phyloP scores from a whole-genome alignment of 2,329 filamentous ascomycete genomes.

The Ustilaginoidea virens region DNA sequence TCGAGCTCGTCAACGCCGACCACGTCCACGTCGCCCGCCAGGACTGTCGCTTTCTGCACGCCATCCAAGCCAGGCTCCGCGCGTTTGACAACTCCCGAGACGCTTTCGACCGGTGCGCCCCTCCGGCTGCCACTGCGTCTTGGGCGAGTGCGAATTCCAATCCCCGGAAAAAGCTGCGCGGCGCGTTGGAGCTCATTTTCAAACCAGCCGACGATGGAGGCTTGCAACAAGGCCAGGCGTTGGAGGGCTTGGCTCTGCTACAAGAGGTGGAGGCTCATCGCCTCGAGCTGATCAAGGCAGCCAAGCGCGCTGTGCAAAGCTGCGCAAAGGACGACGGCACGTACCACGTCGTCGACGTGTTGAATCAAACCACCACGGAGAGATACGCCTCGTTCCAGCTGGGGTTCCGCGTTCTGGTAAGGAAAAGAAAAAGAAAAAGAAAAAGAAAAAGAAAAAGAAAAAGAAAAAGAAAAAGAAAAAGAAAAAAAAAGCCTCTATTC shows the following conservation, averaged over 20 bases:
- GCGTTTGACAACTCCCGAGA: constrained; percentile 15
- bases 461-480: too few species aligned
- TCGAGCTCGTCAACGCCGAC: constrained; percentile 11
- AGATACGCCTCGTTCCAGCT: constrained; percentile 17
- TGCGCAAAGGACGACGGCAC: constrained; percentile 5
- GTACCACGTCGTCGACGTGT: constrained; percentile 12
- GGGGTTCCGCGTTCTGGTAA: constrained; percentile 18
- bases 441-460: too few species aligned
- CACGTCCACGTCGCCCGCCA: constrained; percentile 7
- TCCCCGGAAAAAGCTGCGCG: constrained; percentile 13
- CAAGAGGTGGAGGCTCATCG: constrained; percentile 19
- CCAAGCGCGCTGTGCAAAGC: constrained; percentile 11
- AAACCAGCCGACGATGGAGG: constrained; percentile 12
- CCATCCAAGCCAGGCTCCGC: constrained; percentile 14
- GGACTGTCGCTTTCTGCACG: constrained; percentile 18
- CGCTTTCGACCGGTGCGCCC: constrained; percentile 5
- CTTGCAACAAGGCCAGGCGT: constrained; percentile 10
- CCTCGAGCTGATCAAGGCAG: too few species aligned
- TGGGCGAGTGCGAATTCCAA: too few species aligned
- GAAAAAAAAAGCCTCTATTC: too few species aligned
- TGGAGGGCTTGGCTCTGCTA: constrained; percentile 17
- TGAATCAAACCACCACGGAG: constrained; percentile 13
- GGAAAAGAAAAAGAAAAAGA: too few species aligned
- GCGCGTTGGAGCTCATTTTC: constrained; percentile 13
- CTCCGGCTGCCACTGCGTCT: too few species aligned